phyloP scores from a whole-genome alignment of 371 early-diverging fungal genomes.

The Rhizopus delemar region DNA sequence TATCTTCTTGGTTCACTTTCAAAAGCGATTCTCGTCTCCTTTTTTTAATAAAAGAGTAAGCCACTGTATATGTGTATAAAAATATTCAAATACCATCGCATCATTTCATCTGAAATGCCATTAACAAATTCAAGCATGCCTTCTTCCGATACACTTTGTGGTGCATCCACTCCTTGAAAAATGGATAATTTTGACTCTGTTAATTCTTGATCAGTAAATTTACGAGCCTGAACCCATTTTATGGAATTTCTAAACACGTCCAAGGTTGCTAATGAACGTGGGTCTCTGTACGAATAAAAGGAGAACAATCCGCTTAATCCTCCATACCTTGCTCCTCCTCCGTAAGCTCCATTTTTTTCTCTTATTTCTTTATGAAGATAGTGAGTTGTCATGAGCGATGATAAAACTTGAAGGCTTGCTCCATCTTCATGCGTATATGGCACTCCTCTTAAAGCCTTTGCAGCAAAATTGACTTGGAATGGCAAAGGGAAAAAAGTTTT shows the following conservation, averaged over 20 bases:
- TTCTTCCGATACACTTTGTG: conserved; percentile 82
- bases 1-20: conserved; percentile 67
- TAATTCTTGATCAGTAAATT: conserved; percentile 68
- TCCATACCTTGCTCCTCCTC: conserved; percentile 82
- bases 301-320: conserved; percentile 79
- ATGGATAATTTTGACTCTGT: conserved; percentile 91
- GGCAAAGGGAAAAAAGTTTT: conserved; percentile 71
- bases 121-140: conserved; percentile 77
- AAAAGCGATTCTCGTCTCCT: conserved; percentile 80
- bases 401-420: conserved; percentile 74
- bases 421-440: conserved; percentile 86
- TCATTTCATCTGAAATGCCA: conserved; percentile 84
- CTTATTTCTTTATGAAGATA: conserved; percentile 93
- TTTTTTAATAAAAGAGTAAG: conserved; percentile 4
- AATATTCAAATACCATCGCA: conserved; percentile 62
- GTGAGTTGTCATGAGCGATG: conserved; percentile 80
- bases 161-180: conserved; percentile 83
- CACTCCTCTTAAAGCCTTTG: conserved; percentile 71
- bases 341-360: conserved; percentile 97
- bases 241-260: conserved; percentile 66
- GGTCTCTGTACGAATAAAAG: conserved; percentile 94
- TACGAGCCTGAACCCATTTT: conserved; percentile 65
- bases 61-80: background rate
- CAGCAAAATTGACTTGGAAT: conserved; percentile 86
- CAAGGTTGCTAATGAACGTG: conserved; percentile 75